Evolutionary conservation across 1,139 yeast genomes (phyloP).

Genomic region (Geotrichum siamense): DNA sequence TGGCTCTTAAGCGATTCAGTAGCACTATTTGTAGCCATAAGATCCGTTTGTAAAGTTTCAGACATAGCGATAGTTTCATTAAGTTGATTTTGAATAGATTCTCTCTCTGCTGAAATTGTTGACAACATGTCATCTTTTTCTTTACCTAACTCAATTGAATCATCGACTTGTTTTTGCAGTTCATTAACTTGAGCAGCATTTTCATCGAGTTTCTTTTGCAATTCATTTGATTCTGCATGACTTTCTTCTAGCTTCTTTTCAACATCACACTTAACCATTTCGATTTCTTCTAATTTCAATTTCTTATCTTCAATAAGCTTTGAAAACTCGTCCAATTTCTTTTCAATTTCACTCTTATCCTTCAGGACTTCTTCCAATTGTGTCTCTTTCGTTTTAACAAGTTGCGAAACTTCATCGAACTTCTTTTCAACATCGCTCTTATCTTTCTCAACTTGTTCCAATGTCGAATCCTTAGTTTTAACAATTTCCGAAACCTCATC

Average conservation of each 20-base stretch:
- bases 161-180: conserved; percentile 13
- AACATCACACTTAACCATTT: too few species aligned
- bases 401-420: too few species aligned
- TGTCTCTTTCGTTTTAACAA: too few species aligned
- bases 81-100: conserved; percentile 15
- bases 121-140: not conserved
- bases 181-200: conserved; percentile 9
- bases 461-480: not conserved
- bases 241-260: too few species aligned
- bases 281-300: too few species aligned
- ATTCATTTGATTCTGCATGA: conserved; percentile 15
- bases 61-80: conserved; percentile 6
- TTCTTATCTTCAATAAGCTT: too few species aligned
- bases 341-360: too few species aligned
- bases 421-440: conserved; percentile 8
- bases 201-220: conserved; percentile 11
- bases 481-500: not conserved
- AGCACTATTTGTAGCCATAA: conserved; percentile 3
- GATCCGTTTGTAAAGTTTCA: conserved; percentile 13
- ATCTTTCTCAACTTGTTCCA: not conserved
- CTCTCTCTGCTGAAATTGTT: conserved; percentile 8
- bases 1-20: not conserved
- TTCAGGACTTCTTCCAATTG: too few species aligned
- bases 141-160: conserved; percentile 3
- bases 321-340: too few species aligned